These are phyloP conservation scores for Xylaria castorea DNA, from an alignment of 495 filamentous ascomycete genomes.

Conservation along the genomic window DNA sequence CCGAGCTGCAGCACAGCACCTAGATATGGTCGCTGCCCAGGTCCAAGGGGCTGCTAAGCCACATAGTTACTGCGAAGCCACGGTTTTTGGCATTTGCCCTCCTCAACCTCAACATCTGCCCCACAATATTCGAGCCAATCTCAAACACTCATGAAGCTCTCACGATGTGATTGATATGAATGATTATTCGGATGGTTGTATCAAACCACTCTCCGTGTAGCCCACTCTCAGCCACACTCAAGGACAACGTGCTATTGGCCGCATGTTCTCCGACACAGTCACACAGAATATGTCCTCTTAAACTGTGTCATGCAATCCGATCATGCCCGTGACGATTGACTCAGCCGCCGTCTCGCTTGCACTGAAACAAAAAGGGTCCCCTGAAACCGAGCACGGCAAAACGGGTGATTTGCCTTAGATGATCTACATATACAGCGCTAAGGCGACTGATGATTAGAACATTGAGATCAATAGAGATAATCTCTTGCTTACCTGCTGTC, in stretches of 20 bases:
- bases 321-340: background rate
- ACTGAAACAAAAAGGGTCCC: background rate
- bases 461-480: background rate
- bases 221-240: background rate
- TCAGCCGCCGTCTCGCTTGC: background rate
- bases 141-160: background rate
- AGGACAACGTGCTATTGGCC: background rate
- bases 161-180: background rate
- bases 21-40: background rate
- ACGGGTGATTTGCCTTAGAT: background rate
- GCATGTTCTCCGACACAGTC: background rate
- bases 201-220: background rate
- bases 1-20: background rate
- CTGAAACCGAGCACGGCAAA: background rate
- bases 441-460: background rate
- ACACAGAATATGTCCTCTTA: background rate
- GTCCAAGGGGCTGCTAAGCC: constrained; percentile 15
- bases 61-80: background rate
- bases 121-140: background rate
- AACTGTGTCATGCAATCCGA: constrained; percentile 14
- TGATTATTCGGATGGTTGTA: background rate
- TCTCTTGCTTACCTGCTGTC: background rate
- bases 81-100: background rate
- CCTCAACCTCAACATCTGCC: no score
- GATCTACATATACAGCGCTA: background rate